A percentile compares a stretch with the other conserved stretches of the same genome.
These are phyloP conservation scores for Metschnikowia reukaufii DNA, from an alignment of 805 yeast genomes.

Conservation along the genomic window DNA sequence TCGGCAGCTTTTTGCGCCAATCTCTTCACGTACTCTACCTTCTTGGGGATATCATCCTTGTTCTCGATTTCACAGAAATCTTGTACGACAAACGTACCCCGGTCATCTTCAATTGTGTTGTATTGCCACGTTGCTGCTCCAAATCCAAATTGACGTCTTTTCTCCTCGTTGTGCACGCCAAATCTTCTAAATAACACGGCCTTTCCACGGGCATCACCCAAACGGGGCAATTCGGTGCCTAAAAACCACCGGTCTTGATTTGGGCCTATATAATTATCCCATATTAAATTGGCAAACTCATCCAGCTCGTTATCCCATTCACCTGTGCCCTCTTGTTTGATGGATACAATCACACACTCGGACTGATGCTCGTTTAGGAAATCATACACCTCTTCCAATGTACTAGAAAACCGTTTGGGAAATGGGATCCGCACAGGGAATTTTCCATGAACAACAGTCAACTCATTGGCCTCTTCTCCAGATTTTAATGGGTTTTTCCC, in stretches of 20 bases:
- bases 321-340: conserved; percentile 73
- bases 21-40: conserved; percentile 56
- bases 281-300: conserved; percentile 62
- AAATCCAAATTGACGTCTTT: conserved; percentile 53
- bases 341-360: conserved; percentile 64
- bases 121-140: conserved; percentile 68
- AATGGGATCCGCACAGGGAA: conserved; percentile 68
- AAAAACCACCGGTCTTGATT: conserved; percentile 61
- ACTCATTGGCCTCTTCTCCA: conserved; percentile 51
- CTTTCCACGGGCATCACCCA: conserved; percentile 68
- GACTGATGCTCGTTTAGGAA: conserved; percentile 53
- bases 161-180: conserved; percentile 53
- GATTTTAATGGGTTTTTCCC: conserved; percentile 56
- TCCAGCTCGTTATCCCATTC: conserved; percentile 62
- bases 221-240: conserved; percentile 51
- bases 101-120: conserved; percentile 64
- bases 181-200: conserved; percentile 67
- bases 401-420: conserved; percentile 51
- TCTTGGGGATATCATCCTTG: conserved; percentile 53
- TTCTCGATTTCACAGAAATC: conserved; percentile 67
- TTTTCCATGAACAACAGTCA: conserved; percentile 72
- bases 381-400: conserved; percentile 56
- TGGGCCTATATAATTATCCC: conserved; percentile 54
- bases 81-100: conserved; percentile 63
- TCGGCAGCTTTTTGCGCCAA: conserved; percentile 54